Evolutionary conservation across 2,329 filamentous ascomycete species (phyloP).

Genomic region (Verticillium klebahnii): DNA sequence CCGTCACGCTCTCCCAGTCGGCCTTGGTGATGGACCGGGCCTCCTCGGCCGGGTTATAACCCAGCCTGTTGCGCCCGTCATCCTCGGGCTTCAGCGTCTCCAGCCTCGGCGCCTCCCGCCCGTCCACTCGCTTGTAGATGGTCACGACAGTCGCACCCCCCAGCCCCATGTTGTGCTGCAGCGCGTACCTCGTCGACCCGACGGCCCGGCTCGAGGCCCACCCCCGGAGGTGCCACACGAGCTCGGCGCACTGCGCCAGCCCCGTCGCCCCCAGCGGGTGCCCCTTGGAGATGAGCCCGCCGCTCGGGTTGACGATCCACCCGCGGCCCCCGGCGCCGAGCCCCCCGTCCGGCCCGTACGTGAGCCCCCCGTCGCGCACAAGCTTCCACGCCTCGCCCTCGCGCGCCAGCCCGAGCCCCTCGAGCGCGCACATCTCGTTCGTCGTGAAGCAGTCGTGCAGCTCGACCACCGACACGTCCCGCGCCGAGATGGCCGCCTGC

Average conservation of each 20-base stretch:
- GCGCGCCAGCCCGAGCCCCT: conserved; percentile 17
- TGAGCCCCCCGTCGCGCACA: conserved; percentile 17
- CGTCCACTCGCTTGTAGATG: conserved; percentile 19
- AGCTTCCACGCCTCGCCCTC: conserved; percentile 17
- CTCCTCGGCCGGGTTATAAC: not conserved
- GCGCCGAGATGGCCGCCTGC: conserved; percentile 14
- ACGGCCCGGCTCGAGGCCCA: conserved; percentile 22
- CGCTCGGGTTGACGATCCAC: conserved; percentile 21
- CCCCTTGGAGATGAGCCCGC: conserved; percentile 24
- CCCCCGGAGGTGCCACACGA: conserved; percentile 23
- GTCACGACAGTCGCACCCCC: conserved; percentile 21
- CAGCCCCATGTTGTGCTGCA: conserved; percentile 24
- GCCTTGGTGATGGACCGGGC: not conserved
- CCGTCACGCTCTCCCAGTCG: not conserved
- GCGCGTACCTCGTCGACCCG: conserved; percentile 8
- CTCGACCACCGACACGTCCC: conserved; percentile 18
- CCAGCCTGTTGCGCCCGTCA: not conserved
- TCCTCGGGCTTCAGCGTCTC: not conserved
- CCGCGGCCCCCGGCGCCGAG: conserved; percentile 11
- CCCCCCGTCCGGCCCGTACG: conserved; percentile 7
- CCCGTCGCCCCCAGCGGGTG: conserved; percentile 24
- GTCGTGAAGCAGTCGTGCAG: conserved; percentile 24
- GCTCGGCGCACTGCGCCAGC: conserved; percentile 22
- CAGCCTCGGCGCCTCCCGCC: not conserved
- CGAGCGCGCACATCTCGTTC: conserved; percentile 20